Conservation (phyloP, 352 stramenopile species). For the Thalassiosira tumida region DNA sequence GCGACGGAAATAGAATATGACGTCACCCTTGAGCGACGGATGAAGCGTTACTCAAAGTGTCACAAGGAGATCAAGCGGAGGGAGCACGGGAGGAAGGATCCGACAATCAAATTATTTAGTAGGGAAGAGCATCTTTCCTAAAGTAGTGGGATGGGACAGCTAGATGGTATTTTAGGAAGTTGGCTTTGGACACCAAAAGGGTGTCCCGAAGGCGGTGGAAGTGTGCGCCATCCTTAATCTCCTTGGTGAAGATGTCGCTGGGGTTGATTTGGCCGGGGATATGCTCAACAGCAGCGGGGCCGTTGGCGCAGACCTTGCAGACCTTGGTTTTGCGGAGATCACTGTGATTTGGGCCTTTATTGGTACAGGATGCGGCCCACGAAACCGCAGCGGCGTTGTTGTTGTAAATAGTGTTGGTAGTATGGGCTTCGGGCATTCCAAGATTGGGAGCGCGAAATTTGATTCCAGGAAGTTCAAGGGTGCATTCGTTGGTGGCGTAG, state of each 20-base stretch:
- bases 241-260: constrained; percentile 45
- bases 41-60: no score
- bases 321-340: constrained; percentile 34
- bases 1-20: no score
- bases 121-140: no score
- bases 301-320: neutral
- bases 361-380: neutral
- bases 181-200: constrained; percentile 5
- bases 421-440: neutral
- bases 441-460: neutral
- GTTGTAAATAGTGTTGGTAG: constrained; percentile 16
- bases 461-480: neutral
- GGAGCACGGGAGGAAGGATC: no score
- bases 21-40: no score
- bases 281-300: neutral
- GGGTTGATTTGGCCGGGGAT: constrained; percentile 31
- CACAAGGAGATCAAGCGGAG: no score
- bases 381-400: constrained; percentile 29
- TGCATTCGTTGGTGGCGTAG: constrained; percentile 47
- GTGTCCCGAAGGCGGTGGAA: constrained; percentile 16
- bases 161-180: constrained; percentile 24
- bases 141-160: neutral
- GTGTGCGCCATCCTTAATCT: constrained; percentile 39
- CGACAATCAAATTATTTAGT: no score
- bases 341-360: constrained; percentile 33